Conservation (phyloP, 371 early-diverging fungal species). For the Lichtheimia ornata region DNA sequence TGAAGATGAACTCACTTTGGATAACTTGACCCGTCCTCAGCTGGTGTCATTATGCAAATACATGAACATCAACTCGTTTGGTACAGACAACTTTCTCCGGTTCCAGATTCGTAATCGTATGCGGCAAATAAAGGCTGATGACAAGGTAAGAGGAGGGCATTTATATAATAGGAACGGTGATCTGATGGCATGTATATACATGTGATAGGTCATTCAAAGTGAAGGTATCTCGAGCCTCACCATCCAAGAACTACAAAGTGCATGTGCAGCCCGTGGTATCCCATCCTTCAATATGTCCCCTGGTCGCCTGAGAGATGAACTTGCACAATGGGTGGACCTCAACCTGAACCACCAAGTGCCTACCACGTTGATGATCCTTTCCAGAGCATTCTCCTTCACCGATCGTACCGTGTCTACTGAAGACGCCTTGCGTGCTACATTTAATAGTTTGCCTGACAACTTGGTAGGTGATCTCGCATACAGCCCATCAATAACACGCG, state of each 20-base stretch:
- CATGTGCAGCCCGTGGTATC: constrained; percentile 92
- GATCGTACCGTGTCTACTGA: constrained; percentile 65
- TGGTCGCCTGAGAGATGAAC: constrained; percentile 82
- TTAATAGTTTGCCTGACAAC: constrained; percentile 89
- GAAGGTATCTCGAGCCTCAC: constrained; percentile 93
- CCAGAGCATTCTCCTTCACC: constrained; percentile 85
- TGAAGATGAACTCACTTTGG: constrained; percentile 91
- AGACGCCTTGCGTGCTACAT: constrained; percentile 93
- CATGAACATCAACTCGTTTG: constrained; percentile 93
- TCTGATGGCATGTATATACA: background rate
- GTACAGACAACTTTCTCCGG: constrained; percentile 92
- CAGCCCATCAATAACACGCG: background rate
- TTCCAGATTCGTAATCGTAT: constrained; percentile 88
- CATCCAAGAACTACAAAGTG: constrained; percentile 81
- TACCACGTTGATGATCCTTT: constrained; percentile 87
- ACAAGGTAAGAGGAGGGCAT: constrained; percentile 53
- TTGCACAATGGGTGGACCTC: constrained; percentile 94
- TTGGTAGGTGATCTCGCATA: constrained; percentile 48
- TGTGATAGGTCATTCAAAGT: constrained; percentile 63
- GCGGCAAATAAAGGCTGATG: constrained; percentile 86
- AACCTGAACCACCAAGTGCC: constrained; percentile 92
- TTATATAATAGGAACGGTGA: background rate
- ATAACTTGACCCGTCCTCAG: constrained; percentile 92
- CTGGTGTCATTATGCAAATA: constrained; percentile 92
- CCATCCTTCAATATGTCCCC: constrained; percentile 85